phyloP scores from a whole-genome alignment of 805 yeast genomes.

The Candida odintsovae region DNA sequence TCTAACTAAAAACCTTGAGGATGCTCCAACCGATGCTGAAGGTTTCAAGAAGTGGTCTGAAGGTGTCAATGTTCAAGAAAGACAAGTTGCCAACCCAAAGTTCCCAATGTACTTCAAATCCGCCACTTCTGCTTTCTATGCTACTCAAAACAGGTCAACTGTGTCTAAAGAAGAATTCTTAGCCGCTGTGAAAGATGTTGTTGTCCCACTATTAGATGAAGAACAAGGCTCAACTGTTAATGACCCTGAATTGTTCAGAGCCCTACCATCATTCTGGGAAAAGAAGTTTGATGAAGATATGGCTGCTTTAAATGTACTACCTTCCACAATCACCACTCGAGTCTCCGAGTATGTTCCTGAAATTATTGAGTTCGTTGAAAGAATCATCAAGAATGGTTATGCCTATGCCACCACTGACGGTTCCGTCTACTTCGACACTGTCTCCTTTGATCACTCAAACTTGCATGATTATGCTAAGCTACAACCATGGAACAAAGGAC shows the following conservation, averaged over 20 bases:
- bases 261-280: constrained; percentile 89
- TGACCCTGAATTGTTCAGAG: constrained; percentile 78
- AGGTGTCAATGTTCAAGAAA: constrained; percentile 41
- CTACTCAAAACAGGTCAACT: constrained; percentile 29
- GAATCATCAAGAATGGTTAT: constrained; percentile 72
- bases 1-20: constrained; percentile 49
- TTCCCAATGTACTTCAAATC: constrained; percentile 79
- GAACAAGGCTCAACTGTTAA: constrained; percentile 70
- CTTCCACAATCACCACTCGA: constrained; percentile 83
- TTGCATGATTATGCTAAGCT: constrained; percentile 88
- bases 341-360: constrained; percentile 96
- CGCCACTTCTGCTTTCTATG: constrained; percentile 42
- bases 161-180: constrained; percentile 35
- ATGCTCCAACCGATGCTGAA: constrained; percentile 25
- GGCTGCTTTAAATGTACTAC: constrained; percentile 75
- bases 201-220: constrained; percentile 67
- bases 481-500: constrained; percentile 97
- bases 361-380: constrained; percentile 71
- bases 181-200: constrained; percentile 59
- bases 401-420: constrained; percentile 85
- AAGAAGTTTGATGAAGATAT: constrained; percentile 77
- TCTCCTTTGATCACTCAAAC: constrained; percentile 63
- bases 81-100: constrained; percentile 65
- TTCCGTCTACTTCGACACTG: constrained; percentile 93
- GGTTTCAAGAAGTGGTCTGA: constrained; percentile 49